Conservation (phyloP, 192 early-diverging fungal species). For the Endogone sp. region DNA sequence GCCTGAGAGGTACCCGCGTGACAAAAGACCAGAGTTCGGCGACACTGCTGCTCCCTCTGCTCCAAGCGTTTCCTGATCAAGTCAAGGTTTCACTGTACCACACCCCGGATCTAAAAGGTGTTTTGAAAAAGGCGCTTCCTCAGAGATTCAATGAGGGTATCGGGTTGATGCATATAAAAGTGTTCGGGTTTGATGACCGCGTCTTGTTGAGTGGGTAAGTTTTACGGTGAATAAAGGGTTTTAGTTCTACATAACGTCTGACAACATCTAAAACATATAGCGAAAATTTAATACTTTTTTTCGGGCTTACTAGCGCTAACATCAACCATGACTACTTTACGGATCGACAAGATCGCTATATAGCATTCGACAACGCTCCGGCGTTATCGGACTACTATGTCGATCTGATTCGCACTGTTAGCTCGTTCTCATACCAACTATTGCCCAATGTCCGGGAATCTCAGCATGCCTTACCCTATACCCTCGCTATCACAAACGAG, state of each 20-base stretch:
- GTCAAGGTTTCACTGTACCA: slow-evolving; percentile 80
- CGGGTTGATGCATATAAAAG: slow-evolving; percentile 94
- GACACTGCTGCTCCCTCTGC: slow-evolving; percentile 57
- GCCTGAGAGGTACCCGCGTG: slow-evolving; percentile 76
- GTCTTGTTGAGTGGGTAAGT: slow-evolving; percentile 76
- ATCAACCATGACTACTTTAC: slow-evolving; percentile 93
- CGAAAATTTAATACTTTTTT: no score
- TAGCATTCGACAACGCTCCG: slow-evolving; percentile 54
- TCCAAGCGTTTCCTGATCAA: slow-evolving; percentile 59
- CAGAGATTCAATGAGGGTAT: slow-evolving; percentile 89
- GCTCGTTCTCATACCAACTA: slow-evolving; percentile 57
- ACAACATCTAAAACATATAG: no score
- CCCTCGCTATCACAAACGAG: background rate
- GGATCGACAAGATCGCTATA: slow-evolving; percentile 93
- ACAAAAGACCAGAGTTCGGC: slow-evolving; percentile 58
- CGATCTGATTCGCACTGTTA: slow-evolving; percentile 59
- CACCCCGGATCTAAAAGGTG: slow-evolving; percentile 73
- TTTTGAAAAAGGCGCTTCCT: slow-evolving; percentile 70
- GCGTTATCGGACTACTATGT: slow-evolving; percentile 67
- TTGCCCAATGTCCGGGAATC: background rate
- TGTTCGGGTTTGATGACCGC: slow-evolving; percentile 85
- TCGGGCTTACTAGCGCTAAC: slow-evolving; percentile 95
- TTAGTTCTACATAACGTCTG: no score
- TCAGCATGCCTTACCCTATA: background rate
- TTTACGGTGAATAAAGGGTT: background rate